Percentiles rank a stretch among this genome's conserved stretches.
These are phyloP conservation scores for Chalaropsis ovoidea DNA, from an alignment of 2,329 filamentous ascomycete genomes.

Conservation along the genomic window DNA sequence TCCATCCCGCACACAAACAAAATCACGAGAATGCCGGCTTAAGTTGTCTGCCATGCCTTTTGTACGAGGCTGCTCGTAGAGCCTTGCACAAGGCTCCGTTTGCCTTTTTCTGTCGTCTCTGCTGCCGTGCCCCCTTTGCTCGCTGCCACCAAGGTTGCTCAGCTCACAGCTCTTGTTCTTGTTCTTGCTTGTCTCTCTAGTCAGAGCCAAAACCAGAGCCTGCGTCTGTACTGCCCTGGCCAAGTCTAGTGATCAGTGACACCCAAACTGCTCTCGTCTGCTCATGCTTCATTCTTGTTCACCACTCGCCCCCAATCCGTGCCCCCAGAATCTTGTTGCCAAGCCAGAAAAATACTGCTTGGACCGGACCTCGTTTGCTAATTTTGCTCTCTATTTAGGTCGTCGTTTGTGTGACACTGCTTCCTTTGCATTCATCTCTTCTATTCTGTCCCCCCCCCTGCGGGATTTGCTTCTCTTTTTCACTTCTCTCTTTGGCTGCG, in stretches of 20 bases:
- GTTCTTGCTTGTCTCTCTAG: no score
- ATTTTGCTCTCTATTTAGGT: neutral
- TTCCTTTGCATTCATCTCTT: slow-evolving; percentile 12
- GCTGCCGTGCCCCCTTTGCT: no score
- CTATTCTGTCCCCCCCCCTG: slow-evolving; percentile 1
- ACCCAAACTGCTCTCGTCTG: neutral
- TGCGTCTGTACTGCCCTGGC: no score
- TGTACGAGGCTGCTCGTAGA: neutral
- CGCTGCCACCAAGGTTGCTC: neutral
- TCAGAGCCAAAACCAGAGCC: no score
- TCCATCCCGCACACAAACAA: neutral
- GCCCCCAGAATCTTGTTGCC: no score
- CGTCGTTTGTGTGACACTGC: neutral
- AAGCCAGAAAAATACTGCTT: neutral
- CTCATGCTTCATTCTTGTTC: neutral
- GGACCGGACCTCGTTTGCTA: neutral
- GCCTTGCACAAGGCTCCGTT: neutral
- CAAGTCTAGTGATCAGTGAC: neutral
- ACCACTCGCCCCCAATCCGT: no score
- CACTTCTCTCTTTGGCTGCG: slow-evolving; percentile 3
- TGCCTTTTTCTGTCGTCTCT: neutral
- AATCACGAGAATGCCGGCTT: neutral
- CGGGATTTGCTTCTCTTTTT: neutral
- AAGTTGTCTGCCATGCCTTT: neutral
- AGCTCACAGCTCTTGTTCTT: neutral